Base-by-base conservation (phyloP, 2,329 filamentous ascomycete genomes). In the Ambrosiella beaveri region DNA sequence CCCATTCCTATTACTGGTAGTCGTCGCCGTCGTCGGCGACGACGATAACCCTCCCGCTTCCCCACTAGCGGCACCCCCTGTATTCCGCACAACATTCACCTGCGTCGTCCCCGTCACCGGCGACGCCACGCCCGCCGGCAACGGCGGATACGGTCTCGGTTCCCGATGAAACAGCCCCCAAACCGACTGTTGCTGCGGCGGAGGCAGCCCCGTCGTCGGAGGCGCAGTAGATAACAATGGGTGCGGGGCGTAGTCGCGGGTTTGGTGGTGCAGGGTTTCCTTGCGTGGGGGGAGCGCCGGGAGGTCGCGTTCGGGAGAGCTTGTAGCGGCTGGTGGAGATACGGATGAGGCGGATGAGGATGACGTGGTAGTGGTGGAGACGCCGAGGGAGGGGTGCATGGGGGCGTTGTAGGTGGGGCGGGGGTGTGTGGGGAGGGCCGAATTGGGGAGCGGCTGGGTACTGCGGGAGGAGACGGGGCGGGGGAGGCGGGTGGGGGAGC, bases 381-480 rank as follows among this genome's bases (percentile, higher is more conserved):
- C 12, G 36, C 52, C 52, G n/a, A 54, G 52, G 13, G 52, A 54
- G 12, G 52, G 52, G 37, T 54, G 55, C 3, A 39, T 15, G 12
- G 55, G 41, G n/a, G 55, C 55, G 19, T 13, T 15, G 5, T 57
- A 57, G n/a, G 44, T 57, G 35, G 44, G 55, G 13, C 47, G 35
- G 44, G 55, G 55, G 13, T 44, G 44, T 4, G 45, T 19, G 5
- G 44, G 44, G 2, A 50, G 11, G 19, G 41, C 44, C 4, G 38
- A 35, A 7, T 7, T 27, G 11, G 49, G 17, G 15, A 8, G 39
- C 11, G 39, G n/a, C 39, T 41, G 11, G 6, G 11, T 11, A 6
- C 39, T 41, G 39, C n/a, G 39, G 6, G 39, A 41, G 12, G 47
- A 11, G 13, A n/a, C 13, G 53, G n/a, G 37, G 1, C 38, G 9